Base-by-base conservation (phyloP, 2,329 filamentous ascomycete genomes). In the Penicillium palitans region DNA sequence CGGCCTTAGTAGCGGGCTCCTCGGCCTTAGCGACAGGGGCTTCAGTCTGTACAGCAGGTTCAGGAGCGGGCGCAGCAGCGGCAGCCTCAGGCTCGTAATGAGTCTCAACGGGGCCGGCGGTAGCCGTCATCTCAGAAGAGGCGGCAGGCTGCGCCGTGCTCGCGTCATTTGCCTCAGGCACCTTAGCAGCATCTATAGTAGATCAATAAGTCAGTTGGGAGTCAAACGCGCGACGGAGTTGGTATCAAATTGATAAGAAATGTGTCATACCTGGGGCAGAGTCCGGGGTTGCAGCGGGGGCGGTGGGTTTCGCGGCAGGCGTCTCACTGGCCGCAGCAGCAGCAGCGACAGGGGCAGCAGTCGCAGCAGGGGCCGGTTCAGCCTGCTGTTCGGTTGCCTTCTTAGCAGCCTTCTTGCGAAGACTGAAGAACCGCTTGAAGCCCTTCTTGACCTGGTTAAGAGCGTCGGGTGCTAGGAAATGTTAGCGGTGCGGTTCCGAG, bases 391-490 rank as follows among this genome's bases (percentile, higher is more conserved):
- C 45, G 12, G 29, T 7, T 33, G 21, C 8, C n/a, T 54, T 40
- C 35, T 58, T 58, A 15, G 46, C 35, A n/a, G 49, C n/a, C 55
- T 57, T 58, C 55, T 48, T 58, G 42, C 55, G 55, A n/a, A 44
- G 27, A 29, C 37, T 29, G 51, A 58, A 54, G 42, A 58, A 46
- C 4, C 55, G 50, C 37, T 54, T 58, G 35, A 58, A 47, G 35
- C 55, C 55, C 35, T 54, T 58, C 55, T 58, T 58, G 19, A 58
- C 55, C 21, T 58, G 55, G 13, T 53, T 21, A 10, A 58, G 35
- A 15, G 55, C 55, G 37, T 58, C 50, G 27, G 42, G 42, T 10
- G 55, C 55, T 58, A 17, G n/a, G 13, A 9, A 19, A 33, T 17
- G 35, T 58, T 19, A 58, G 55, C 19, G n/a, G 17, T 8, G 19